Conservation (phyloP, 1,284 basidiomycete genomes). For the Vanrija pseudolonga region DNA sequence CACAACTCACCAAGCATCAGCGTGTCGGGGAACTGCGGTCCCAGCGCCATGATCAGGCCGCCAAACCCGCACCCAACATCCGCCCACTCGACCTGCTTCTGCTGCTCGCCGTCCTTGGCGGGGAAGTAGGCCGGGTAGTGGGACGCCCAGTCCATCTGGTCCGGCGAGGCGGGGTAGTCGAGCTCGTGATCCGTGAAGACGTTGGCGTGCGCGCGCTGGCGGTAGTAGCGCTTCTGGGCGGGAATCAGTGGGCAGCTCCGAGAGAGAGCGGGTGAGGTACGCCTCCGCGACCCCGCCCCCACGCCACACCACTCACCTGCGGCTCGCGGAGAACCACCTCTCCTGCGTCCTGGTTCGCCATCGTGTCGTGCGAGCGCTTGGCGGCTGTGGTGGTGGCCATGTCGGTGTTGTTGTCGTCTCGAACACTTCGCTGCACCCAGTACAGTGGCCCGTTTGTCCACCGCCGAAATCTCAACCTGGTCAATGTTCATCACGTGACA, state of each 20-base stretch:
- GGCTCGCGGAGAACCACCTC: conserved; percentile 30
- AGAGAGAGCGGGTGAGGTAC: background rate
- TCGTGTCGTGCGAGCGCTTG: conserved; percentile 32
- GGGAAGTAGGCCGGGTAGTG: conserved; percentile 76
- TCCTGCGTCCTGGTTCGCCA: conserved; percentile 13
- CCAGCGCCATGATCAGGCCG: conserved; percentile 83
- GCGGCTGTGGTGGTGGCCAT: conserved; percentile 18
- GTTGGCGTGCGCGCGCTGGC: conserved; percentile 96
- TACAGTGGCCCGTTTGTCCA: background rate
- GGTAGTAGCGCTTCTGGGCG: conserved; percentile 84
- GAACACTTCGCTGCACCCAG: background rate
- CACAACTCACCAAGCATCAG: conserved; percentile 80
- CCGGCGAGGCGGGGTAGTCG: conserved; percentile 79
- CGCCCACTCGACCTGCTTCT: conserved; percentile 74
- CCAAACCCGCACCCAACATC: conserved; percentile 99
- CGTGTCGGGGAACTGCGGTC: conserved; percentile 84
- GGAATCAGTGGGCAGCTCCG: background rate
- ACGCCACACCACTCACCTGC: conserved; percentile 20
- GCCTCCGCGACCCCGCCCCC: too few species aligned
- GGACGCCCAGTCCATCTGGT: conserved; percentile 73
- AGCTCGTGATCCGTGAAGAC: conserved; percentile 95
- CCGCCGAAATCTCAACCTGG: background rate
- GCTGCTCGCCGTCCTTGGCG: conserved; percentile 21
- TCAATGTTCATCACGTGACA: conserved; percentile 3
- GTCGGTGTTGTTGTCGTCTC: background rate